Evolutionary conservation across 495 filamentous ascomycete genomes (phyloP), one percentile per base, ranked within the genome.

Genomic region (Aspergillus mulundensis): DNA sequence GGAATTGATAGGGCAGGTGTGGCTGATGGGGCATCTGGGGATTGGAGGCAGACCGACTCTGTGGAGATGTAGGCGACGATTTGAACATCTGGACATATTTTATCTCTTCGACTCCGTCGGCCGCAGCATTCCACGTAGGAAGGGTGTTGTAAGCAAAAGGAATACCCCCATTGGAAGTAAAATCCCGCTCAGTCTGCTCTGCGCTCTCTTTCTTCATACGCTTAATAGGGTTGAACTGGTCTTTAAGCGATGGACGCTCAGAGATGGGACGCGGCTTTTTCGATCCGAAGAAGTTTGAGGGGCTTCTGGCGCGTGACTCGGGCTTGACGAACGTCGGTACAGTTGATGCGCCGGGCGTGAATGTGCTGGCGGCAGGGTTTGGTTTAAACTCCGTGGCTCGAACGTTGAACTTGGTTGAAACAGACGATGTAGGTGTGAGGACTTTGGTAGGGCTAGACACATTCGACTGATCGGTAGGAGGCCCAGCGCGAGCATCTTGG

Each of bases 361-460:
- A 95, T 0, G 86, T 75, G 42, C 77, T 84, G 3, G 90, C 90
- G 38, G 87, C 84, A 8, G 89, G 83, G 62, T 85, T 92, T 3
- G 90, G 90, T 59, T 86, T 83, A 72, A 96, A 96, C 63, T 95
- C 91, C 62, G 84, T 79, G 28, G 87, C 91, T 47, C 84, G 85
- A 1, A 88, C 90, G 61, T 95, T 95, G 72, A 95, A 82, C 66
- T 89, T 87, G 23, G 77, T 78, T 10, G 82, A 80, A 42, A 79
- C 72, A 50, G 78, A 74, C 25, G 78, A 79, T 0, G 71, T 74
- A 1, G 79, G 75, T 10, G 75, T 78, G 30, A 77, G 79, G n/a
- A 72, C 49, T 62, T 77, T 75, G 23, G 63, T 70, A 39, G 77
- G 73, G 62, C 72, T 77, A 12, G 72, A 67, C n/a, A 78, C 56